Evolutionary conservation across 2,329 filamentous ascomycete genomes (phyloP).

Genomic region (Diaporthe sp.): DNA sequence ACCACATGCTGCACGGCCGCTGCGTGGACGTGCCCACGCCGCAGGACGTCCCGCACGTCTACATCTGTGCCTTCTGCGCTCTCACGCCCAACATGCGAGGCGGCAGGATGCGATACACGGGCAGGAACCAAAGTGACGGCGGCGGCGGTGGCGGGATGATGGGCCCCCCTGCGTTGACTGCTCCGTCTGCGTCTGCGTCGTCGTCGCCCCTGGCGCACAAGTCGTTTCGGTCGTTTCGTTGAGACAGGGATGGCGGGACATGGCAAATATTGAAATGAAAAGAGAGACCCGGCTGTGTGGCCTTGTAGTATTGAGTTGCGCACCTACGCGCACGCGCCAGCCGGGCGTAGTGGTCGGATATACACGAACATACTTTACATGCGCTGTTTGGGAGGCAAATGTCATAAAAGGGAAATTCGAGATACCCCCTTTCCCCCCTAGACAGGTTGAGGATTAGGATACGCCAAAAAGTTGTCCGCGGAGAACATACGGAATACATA

Average conservation of each 20-base stretch:
- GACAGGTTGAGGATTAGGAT: constrained; percentile 32
- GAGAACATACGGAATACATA: background rate
- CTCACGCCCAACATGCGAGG: constrained; percentile 66
- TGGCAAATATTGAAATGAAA: background rate
- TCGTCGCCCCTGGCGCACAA: constrained; percentile 57
- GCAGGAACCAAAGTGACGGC: constrained; percentile 40
- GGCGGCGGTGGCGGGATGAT: constrained; percentile 24
- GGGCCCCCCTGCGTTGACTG: constrained; percentile 41
- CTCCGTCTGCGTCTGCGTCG: constrained; percentile 33
- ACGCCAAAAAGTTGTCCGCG: background rate
- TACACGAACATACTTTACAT: background rate
- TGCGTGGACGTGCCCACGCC: constrained; percentile 68
- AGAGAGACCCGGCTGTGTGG: background rate
- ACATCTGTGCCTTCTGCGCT: constrained; percentile 72
- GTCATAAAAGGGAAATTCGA: constrained; percentile 19
- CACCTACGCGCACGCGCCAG: background rate
- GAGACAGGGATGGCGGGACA: constrained; percentile 31
- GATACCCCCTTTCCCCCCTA: constrained; percentile 25
- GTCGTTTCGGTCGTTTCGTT: constrained; percentile 57
- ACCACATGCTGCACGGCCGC: constrained; percentile 72
- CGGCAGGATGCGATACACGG: constrained; percentile 57
- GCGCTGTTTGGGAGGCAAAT: constrained; percentile 11
- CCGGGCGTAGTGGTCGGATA: background rate
- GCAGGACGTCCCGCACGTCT: constrained; percentile 65
- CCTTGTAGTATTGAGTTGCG: background rate